These are phyloP conservation scores for Mortierella polycephala DNA, from an alignment of 371 early-diverging fungal species.

Conservation along the genomic window DNA sequence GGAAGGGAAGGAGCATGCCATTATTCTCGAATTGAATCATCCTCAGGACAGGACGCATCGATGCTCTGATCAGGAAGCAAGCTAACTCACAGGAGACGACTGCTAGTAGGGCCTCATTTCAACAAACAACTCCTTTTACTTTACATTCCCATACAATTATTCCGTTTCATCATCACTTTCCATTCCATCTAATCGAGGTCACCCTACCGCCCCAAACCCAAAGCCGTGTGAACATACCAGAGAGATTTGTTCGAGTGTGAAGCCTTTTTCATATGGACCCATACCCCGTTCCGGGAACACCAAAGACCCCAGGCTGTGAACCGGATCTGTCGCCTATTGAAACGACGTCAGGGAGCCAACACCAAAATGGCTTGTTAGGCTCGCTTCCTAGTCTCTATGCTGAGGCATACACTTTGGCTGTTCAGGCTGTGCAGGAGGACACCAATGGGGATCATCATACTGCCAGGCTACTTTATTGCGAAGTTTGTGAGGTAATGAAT, in stretches of 20 bases:
- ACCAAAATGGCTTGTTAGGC: not conserved
- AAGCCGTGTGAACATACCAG: too few species aligned
- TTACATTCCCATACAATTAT: too few species aligned
- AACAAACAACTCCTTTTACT: too few species aligned
- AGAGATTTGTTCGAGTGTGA: not conserved
- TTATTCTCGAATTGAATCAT: too few species aligned
- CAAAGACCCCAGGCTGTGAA: conserved; percentile 21
- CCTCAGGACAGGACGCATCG: too few species aligned
- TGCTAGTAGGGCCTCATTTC: too few species aligned
- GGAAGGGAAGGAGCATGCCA: not conserved
- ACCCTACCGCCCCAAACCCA: too few species aligned
- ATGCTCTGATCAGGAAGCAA: too few species aligned
- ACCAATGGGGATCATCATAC: conserved; percentile 56
- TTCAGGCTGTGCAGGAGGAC: conserved; percentile 65
- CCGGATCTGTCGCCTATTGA: conserved; percentile 31
- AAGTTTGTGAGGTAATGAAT: conserved; percentile 59
- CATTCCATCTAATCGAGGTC: too few species aligned
- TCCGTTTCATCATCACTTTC: too few species aligned
- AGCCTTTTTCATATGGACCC: conserved; percentile 15
- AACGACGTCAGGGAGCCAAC: not conserved
- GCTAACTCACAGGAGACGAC: too few species aligned
- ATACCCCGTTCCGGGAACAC: conserved; percentile 27
- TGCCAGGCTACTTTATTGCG: conserved; percentile 60
- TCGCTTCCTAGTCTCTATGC: conserved; percentile 52
- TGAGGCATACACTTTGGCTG: conserved; percentile 61